Conservation (phyloP, 2,329 filamentous ascomycete genomes). For the Pseudogymnoascus sp. region DNA sequence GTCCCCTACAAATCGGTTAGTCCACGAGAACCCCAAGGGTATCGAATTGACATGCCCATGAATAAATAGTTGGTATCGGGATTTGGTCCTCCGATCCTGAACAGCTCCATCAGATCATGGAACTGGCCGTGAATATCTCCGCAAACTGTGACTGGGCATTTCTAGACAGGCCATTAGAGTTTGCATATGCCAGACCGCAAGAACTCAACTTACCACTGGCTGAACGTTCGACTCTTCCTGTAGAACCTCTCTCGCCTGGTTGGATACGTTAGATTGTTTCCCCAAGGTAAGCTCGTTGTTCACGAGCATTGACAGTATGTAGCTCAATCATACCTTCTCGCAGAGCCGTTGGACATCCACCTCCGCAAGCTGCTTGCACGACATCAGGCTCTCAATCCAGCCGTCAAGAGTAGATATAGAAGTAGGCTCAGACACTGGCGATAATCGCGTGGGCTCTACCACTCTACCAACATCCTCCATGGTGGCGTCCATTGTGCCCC, state of each 20-base stretch:
- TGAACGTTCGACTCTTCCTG: slow-evolving; percentile 98
- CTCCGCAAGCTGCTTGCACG: slow-evolving; percentile 95
- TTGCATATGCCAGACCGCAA: not conserved
- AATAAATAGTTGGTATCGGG: slow-evolving; percentile 96
- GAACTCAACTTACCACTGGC: slow-evolving; percentile 67
- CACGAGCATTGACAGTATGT: not conserved
- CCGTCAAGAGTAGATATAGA: slow-evolving; percentile 90
- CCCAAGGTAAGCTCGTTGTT: not conserved
- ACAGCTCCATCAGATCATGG: slow-evolving; percentile 94
- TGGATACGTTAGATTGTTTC: not conserved
- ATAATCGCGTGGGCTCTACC: slow-evolving; percentile 68
- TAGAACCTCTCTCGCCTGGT: slow-evolving; percentile 84
- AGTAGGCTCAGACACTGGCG: slow-evolving; percentile 71
- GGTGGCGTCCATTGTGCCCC: slow-evolving; percentile 74
- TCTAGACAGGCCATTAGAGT: slow-evolving; percentile 8
- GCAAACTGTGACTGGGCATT: slow-evolving; percentile 46
- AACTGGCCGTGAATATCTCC: slow-evolving; percentile 97
- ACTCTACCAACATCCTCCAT: slow-evolving; percentile 96
- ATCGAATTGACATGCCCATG: slow-evolving; percentile 58
- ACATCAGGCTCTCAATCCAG: slow-evolving; percentile 98
- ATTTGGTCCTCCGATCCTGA: slow-evolving; percentile 85
- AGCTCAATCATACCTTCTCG: slow-evolving; percentile 68
- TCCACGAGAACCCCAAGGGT: not conserved
- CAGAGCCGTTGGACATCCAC: slow-evolving; percentile 91
- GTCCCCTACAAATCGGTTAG: slow-evolving; percentile 52